A percentile compares a stretch with the other conserved stretches of the same genome.
Evolutionary conservation across 2,329 filamentous ascomycete genomes (phyloP).

Genomic region (Aspergillus unguis): DNA sequence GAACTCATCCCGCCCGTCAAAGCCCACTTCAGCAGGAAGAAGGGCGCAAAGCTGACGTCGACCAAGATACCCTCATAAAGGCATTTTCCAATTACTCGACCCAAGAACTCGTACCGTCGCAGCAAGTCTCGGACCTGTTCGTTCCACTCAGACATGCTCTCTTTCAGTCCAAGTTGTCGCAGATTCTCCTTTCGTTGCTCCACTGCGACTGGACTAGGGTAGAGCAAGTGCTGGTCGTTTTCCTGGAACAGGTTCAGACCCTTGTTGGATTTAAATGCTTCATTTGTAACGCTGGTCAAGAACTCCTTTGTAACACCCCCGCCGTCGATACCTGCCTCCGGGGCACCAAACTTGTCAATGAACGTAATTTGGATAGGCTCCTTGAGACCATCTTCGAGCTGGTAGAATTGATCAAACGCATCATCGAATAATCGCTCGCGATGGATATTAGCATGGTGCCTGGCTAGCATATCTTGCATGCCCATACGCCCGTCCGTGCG

Average conservation of each 20-base stretch:
- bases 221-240: slow-evolving; percentile 81
- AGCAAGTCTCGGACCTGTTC: slow-evolving; percentile 60
- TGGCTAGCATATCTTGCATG: slow-evolving; percentile 44
- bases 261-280: slow-evolving; percentile 68
- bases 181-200: slow-evolving; percentile 65
- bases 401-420: slow-evolving; percentile 78
- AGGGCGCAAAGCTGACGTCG: slow-evolving; percentile 87
- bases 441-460: slow-evolving; percentile 74
- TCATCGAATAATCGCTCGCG: slow-evolving; percentile 79
- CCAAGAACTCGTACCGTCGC: slow-evolving; percentile 82
- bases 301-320: slow-evolving; percentile 98
- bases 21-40: slow-evolving; percentile 95
- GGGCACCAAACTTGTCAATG: slow-evolving; percentile 80
- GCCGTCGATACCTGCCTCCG: slow-evolving; percentile 92
- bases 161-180: slow-evolving; percentile 49
- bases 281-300: slow-evolving; percentile 77
- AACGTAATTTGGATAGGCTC: slow-evolving; percentile 97
- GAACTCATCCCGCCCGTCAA: slow-evolving; percentile 64
- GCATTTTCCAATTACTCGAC: slow-evolving; percentile 91
- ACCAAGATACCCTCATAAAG: slow-evolving; percentile 95
- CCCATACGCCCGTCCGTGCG: slow-evolving; percentile 39
- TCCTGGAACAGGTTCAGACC: slow-evolving; percentile 68
- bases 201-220: slow-evolving; percentile 76
- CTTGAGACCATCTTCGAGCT: slow-evolving; percentile 77
- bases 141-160: slow-evolving; percentile 57